A percentile compares a stretch with the other conserved stretches of the same genome.
Conservation (phyloP, 345 rosid genomes). For the Hibiscus mutabilis region DNA sequence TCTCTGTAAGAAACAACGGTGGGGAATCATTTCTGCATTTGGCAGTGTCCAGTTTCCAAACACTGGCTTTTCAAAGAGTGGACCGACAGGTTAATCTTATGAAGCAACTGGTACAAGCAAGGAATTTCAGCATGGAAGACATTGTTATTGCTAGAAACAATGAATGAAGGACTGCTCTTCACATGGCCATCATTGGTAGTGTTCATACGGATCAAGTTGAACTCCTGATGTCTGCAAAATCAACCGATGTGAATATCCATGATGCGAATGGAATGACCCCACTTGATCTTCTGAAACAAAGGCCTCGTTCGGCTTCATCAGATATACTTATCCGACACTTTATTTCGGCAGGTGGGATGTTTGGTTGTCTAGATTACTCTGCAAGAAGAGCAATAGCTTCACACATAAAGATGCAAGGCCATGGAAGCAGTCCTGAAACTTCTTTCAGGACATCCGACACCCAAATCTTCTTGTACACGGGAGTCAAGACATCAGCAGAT, state of each 20-base stretch:
- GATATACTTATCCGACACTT: slow-evolving; percentile 61
- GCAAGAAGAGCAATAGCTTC: slow-evolving; percentile 57
- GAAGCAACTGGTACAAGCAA: slow-evolving; percentile 41
- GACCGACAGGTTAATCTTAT: slow-evolving; percentile 69
- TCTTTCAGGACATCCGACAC: slow-evolving; percentile 61
- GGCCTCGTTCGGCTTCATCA: slow-evolving; percentile 53
- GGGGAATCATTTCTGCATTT: slow-evolving; percentile 80
- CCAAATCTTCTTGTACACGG: slow-evolving; percentile 57
- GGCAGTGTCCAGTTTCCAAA: slow-evolving; percentile 69
- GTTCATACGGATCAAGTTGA: slow-evolving; percentile 54
- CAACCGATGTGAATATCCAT: slow-evolving; percentile 51
- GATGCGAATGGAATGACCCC: slow-evolving; percentile 74
- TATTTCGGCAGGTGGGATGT: slow-evolving; percentile 72
- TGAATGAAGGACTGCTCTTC: slow-evolving; percentile 76
- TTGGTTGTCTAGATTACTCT: slow-evolving; percentile 44
- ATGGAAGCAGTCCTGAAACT: slow-evolving; percentile 69
- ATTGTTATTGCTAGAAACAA: slow-evolving; percentile 52
- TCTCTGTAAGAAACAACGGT: slow-evolving; percentile 42
- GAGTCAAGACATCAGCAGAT: slow-evolving; percentile 42
- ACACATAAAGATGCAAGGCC: slow-evolving; percentile 63
- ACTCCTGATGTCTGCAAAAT: slow-evolving; percentile 60
- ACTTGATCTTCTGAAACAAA: slow-evolving; percentile 67
- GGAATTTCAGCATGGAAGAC: slow-evolving; percentile 26
- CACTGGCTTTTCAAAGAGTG: slow-evolving; percentile 65
- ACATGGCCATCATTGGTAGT: slow-evolving; percentile 65